Evolutionary conservation across 257 asterid genomes (phyloP).

Genomic region (Nicotiana benthamiana): DNA sequence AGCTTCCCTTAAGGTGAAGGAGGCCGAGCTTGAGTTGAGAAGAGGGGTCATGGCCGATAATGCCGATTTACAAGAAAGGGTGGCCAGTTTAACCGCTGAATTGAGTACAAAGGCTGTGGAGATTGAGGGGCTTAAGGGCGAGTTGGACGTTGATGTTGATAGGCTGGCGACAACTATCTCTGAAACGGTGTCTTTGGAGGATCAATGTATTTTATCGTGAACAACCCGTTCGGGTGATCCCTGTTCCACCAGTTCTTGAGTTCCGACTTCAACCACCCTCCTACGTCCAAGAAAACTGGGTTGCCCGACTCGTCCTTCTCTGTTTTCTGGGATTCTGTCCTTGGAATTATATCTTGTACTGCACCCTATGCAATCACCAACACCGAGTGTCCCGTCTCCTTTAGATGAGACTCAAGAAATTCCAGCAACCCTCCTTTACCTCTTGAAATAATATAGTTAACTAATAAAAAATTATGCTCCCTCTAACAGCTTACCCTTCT

Average conservation of each 20-base stretch:
- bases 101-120: too few relatives aligned
- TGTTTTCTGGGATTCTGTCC: slow-evolving; percentile 22
- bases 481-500: too few relatives aligned
- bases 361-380: slow-evolving; percentile 81
- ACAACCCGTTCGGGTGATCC: slow-evolving; percentile 50
- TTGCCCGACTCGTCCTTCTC: slow-evolving; percentile 76
- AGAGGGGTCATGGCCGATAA: too few relatives aligned
- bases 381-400: slow-evolving; percentile 50
- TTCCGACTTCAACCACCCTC: slow-evolving; percentile 74
- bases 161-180: too few relatives aligned
- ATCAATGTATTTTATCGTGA: slow-evolving; percentile 66
- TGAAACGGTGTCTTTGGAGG: too few relatives aligned
- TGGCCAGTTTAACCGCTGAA: too few relatives aligned
- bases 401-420: slow-evolving; percentile 35
- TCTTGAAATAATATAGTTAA: background rate
- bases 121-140: too few relatives aligned
- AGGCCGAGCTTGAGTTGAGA: too few relatives aligned
- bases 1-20: too few relatives aligned
- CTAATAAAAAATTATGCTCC: too few relatives aligned
- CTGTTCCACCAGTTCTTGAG: slow-evolving; percentile 72
- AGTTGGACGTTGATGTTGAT: too few relatives aligned
- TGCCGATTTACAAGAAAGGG: too few relatives aligned
- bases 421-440: slow-evolving; percentile 55
- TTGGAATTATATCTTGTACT: slow-evolving; percentile 58
- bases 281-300: slow-evolving; percentile 62